Conservation (phyloP, 2,329 filamentous ascomycete genomes). For the Sclerotinia minor region DNA sequence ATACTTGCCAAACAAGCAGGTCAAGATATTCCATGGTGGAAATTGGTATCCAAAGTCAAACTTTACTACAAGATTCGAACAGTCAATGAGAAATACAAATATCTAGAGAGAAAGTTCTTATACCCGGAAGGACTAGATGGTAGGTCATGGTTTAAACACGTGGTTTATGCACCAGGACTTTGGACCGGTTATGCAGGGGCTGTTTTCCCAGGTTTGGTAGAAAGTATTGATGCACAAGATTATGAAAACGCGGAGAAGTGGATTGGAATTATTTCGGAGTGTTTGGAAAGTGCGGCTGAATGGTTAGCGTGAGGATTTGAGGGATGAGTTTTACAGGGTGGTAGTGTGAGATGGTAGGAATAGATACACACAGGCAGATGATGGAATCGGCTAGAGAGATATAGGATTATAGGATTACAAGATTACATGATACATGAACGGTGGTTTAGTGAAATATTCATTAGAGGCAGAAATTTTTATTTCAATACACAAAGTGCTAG, state of each 20-base stretch:
- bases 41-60: conserved; percentile 65
- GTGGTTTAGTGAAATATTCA: background rate
- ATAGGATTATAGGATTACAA: background rate
- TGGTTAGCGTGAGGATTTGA: background rate
- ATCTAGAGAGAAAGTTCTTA: conserved; percentile 77
- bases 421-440: background rate
- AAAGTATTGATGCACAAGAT: conserved; percentile 62
- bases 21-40: conserved; percentile 72
- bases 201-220: conserved; percentile 62
- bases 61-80: conserved; percentile 63
- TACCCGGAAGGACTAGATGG: conserved; percentile 75
- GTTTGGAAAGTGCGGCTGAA: conserved; percentile 10
- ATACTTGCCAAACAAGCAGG: conserved; percentile 47
- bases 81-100: conserved; percentile 81
- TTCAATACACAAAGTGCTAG: background rate
- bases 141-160: conserved; percentile 88
- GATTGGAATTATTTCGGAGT: conserved; percentile 56
- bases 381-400: background rate
- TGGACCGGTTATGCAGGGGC: conserved; percentile 89
- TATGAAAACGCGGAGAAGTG: conserved; percentile 59
- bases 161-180: conserved; percentile 85
- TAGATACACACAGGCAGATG: background rate
- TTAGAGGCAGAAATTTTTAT: background rate
- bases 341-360: background rate
- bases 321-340: background rate